Percentiles rank a stretch among this genome's conserved stretches.
phyloP scores from a whole-genome alignment of 2,329 filamentous ascomycete genomes.

The Colletotrichum sp. region DNA sequence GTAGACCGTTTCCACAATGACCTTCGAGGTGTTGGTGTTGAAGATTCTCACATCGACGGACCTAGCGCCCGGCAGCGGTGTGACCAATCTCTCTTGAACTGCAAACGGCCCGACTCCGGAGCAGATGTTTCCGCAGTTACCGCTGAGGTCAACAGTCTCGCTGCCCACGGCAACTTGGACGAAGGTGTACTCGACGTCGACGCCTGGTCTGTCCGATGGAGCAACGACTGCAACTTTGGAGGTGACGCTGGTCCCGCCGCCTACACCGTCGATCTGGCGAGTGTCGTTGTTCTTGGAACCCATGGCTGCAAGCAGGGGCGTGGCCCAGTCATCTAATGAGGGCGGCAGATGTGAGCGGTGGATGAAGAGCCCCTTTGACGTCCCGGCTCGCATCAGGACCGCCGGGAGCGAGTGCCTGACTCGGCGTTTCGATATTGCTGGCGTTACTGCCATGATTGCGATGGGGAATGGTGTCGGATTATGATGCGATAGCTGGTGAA shows the following conservation, averaged over 20 bases:
- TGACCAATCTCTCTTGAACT: slow-evolving; percentile 52
- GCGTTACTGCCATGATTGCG: slow-evolving; percentile 1
- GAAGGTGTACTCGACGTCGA: slow-evolving; percentile 68
- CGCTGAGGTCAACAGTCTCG: slow-evolving; percentile 58
- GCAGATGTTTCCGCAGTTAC: slow-evolving; percentile 70
- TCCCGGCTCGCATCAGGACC: slow-evolving; percentile 67
- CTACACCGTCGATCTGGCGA: slow-evolving; percentile 67
- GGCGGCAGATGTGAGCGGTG: slow-evolving; percentile 56
- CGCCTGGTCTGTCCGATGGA: slow-evolving; percentile 39
- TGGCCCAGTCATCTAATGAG: slow-evolving; percentile 49
- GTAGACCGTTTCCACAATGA: slow-evolving; percentile 59
- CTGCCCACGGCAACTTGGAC: slow-evolving; percentile 64
- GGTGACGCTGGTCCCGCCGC: slow-evolving; percentile 63
- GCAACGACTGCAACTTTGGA: slow-evolving; percentile 67
- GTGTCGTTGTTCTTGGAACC: slow-evolving; percentile 59
- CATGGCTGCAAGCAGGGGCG: slow-evolving; percentile 58
- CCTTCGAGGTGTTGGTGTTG: slow-evolving; percentile 67
- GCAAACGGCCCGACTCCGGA: slow-evolving; percentile 65
- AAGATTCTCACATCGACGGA: slow-evolving; percentile 45
- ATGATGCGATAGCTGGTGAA: neutral
- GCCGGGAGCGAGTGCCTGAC: slow-evolving; percentile 43
- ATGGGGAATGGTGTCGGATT: neutral
- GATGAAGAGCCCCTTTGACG: slow-evolving; percentile 66
- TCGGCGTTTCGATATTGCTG: neutral
- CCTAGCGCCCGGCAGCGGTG: slow-evolving; percentile 19